phyloP scores from a whole-genome alignment of 345 rosid genomes.

The Gossypium stocksii region DNA sequence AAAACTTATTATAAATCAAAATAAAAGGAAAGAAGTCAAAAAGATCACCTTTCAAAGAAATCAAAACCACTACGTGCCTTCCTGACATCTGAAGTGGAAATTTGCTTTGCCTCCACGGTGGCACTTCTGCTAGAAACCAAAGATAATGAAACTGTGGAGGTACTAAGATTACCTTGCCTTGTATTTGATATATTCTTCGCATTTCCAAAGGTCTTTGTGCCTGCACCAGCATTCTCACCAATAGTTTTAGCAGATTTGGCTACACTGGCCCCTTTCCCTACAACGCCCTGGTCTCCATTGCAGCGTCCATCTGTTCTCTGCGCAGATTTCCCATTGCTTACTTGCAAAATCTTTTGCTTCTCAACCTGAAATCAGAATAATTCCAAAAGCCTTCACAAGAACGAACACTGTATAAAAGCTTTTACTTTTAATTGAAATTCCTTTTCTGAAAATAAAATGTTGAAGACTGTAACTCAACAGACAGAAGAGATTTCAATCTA shows the following conservation, averaged over 20 bases:
- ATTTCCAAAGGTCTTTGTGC: background rate
- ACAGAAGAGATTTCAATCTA: background rate
- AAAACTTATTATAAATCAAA: slow-evolving; percentile 7
- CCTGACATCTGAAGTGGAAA: slow-evolving; percentile 35
- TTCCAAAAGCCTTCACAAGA: background rate
- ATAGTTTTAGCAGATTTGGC: slow-evolving; percentile 13
- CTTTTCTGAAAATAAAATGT: background rate
- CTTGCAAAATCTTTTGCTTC: slow-evolving; percentile 76
- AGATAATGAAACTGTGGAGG: slow-evolving; percentile 27
- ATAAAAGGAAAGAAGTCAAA: background rate
- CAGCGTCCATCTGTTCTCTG: slow-evolving; percentile 31
- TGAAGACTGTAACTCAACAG: background rate
- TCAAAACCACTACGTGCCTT: slow-evolving; percentile 39
- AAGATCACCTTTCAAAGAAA: slow-evolving; percentile 78
- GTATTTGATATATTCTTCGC: slow-evolving; percentile 26
- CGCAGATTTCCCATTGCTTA: slow-evolving; percentile 44
- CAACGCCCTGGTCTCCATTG: slow-evolving; percentile 28
- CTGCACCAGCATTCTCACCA: slow-evolving; percentile 7
- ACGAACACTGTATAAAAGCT: background rate
- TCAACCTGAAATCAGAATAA: slow-evolving; percentile 56
- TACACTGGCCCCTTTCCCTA: slow-evolving; percentile 17
- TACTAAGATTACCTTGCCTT: slow-evolving; percentile 25
- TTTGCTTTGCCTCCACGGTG: slow-evolving; percentile 24
- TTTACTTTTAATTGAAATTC: background rate
- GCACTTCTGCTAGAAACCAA: slow-evolving; percentile 29